phyloP scores from a whole-genome alignment of 768 basidiomycete genomes.

The Mycena kentingensis region DNA sequence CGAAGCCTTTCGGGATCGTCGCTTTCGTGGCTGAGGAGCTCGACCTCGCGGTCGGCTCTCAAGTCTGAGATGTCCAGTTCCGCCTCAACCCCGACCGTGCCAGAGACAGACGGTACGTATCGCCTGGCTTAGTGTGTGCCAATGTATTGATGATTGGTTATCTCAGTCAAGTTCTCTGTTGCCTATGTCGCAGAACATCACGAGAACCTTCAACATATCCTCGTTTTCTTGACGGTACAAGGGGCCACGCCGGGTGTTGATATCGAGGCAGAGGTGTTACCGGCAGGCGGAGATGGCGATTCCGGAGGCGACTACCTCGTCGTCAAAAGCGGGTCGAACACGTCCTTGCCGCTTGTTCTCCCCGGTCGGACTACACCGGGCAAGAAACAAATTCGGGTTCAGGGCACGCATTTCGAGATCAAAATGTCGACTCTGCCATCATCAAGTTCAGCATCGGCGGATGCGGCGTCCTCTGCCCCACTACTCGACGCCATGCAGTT shows the following conservation, averaged over 20 bases:
- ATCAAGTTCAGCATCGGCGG: constrained; percentile 25
- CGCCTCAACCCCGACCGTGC: constrained; percentile 7
- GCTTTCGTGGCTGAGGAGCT: constrained; percentile 55
- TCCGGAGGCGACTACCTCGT: constrained; percentile 58
- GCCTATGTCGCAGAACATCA: constrained; percentile 74
- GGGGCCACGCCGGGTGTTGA: constrained; percentile 51
- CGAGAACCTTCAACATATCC: constrained; percentile 78
- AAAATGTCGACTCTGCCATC: constrained; percentile 54
- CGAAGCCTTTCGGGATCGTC: constrained; percentile 66
- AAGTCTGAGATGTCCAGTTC: constrained; percentile 26
- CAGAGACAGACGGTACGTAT: constrained; percentile 25
- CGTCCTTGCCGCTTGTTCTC: constrained; percentile 58
- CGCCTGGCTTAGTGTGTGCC: not conserved
- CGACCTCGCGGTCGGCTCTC: constrained; percentile 30
- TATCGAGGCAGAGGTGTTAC: constrained; percentile 67
- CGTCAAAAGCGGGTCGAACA: constrained; percentile 58
- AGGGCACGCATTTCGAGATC: constrained; percentile 68
- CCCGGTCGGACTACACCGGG: constrained; percentile 62
- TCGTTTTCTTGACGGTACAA: constrained; percentile 69
- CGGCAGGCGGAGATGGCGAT: constrained; percentile 40
- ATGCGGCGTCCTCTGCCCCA: constrained; percentile 35
- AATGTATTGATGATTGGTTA: constrained; percentile 6
- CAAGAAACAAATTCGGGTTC: constrained; percentile 56
- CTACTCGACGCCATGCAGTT: constrained; percentile 77
- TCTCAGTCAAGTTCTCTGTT: constrained; percentile 45